These are phyloP conservation scores for Penicillium verhagenii DNA, from an alignment of 495 filamentous ascomycete genomes.

Conservation along the genomic window DNA sequence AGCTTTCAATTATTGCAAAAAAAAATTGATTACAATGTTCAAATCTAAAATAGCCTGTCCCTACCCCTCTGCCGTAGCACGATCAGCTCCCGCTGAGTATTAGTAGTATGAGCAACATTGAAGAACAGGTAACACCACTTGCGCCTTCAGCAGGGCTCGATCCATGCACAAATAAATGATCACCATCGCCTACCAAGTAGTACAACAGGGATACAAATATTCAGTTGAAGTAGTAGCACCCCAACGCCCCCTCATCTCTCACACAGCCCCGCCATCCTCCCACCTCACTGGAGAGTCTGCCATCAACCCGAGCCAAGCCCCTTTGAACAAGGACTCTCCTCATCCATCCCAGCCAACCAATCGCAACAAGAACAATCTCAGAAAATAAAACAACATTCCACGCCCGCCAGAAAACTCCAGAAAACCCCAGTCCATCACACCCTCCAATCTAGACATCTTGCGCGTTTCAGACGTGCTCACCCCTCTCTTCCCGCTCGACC, in stretches of 20 bases:
- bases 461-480: background rate
- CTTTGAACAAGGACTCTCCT: background rate
- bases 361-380: background rate
- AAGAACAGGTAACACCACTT: background rate
- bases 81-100: background rate
- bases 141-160: background rate
- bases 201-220: too few relatives aligned
- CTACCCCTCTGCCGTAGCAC: background rate
- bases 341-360: background rate
- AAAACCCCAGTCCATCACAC: background rate
- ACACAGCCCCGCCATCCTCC: background rate
- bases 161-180: background rate
- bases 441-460: too few relatives aligned
- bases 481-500: background rate
- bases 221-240: too few relatives aligned
- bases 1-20: constrained; percentile 16
- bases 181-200: too few relatives aligned
- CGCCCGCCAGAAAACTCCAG: too few relatives aligned
- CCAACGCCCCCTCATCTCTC: background rate
- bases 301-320: too few relatives aligned
- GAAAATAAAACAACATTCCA: background rate
- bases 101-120: background rate
- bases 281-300: background rate
- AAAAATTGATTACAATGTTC: constrained; percentile 10
- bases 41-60: background rate